These are phyloP conservation scores for Claviceps arundinis DNA, from an alignment of 2,329 filamentous ascomycete species.

Conservation along the genomic window DNA sequence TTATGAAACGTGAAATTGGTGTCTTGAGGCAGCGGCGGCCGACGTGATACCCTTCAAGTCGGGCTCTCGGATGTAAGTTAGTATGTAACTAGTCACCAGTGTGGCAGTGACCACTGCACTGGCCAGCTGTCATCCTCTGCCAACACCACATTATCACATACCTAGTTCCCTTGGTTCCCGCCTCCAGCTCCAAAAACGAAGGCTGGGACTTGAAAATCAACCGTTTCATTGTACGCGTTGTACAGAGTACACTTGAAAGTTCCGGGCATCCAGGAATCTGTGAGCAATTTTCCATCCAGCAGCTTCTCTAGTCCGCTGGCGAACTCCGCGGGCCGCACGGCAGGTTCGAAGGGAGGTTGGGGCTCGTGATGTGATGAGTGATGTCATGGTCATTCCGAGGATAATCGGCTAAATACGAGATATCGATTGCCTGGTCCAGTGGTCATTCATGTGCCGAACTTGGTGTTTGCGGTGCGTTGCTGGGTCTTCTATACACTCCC, in stretches of 20 bases:
- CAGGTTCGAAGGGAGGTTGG: neutral
- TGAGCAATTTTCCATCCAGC: neutral
- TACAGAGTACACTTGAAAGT: too few relatives aligned
- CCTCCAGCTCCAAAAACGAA: neutral
- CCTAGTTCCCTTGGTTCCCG: neutral
- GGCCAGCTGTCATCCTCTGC: neutral
- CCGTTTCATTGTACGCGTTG: too few relatives aligned
- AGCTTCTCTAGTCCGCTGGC: neutral
- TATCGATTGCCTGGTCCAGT: too few relatives aligned
- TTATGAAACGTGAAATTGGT: neutral
- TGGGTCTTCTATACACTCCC: too few relatives aligned
- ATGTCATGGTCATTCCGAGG: neutral
- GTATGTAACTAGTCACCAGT: neutral
- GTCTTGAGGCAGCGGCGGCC: too few relatives aligned
- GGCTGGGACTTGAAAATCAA: neutral
- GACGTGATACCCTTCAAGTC: too few relatives aligned
- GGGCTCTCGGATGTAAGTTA: too few relatives aligned
- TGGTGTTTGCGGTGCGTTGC: too few relatives aligned
- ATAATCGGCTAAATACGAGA: neutral
- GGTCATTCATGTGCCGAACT: too few relatives aligned
- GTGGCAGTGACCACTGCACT: neutral
- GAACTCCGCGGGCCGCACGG: neutral
- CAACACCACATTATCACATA: neutral
- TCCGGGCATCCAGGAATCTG: too few relatives aligned
- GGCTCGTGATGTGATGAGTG: neutral